phyloP scores from a whole-genome alignment of 139 green algal species.

The Chlamydomonas schloesseri region DNA sequence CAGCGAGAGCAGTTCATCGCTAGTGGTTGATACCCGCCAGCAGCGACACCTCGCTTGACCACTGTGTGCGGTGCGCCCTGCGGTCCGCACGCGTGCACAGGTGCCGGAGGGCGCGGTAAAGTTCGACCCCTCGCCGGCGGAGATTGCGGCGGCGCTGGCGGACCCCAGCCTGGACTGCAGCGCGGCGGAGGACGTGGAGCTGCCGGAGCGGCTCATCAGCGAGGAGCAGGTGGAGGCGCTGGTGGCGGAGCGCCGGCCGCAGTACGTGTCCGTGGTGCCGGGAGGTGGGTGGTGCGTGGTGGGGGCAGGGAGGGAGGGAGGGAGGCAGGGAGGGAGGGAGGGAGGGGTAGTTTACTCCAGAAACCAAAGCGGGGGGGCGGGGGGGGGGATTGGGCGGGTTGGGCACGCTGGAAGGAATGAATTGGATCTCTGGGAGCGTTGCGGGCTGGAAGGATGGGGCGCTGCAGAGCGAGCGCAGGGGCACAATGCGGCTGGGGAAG shows the following conservation, averaged over 20 bases:
- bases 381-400: too few species aligned
- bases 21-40: too few species aligned
- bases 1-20: too few species aligned
- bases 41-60: too few species aligned
- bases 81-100: too few species aligned
- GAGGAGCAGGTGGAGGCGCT: slow-evolving; percentile 66
- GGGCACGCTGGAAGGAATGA: too few species aligned
- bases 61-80: too few species aligned
- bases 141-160: slow-evolving; percentile 80
- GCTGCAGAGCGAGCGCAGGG: too few species aligned
- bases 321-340: background rate
- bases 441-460: too few species aligned
- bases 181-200: slow-evolving; percentile 80
- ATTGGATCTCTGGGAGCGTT: too few species aligned
- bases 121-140: slow-evolving; percentile 82
- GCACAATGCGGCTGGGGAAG: too few species aligned
- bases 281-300: background rate
- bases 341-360: background rate
- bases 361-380: too few species aligned
- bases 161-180: slow-evolving; percentile 52
- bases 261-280: slow-evolving; percentile 77
- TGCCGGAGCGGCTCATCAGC: slow-evolving; percentile 86
- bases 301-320: background rate
- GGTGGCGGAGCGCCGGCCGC: slow-evolving; percentile 67
- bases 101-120: slow-evolving; percentile 64